phyloP scores from a whole-genome alignment of 2,329 filamentous ascomycete genomes.

The Colletotrichum phormii region DNA sequence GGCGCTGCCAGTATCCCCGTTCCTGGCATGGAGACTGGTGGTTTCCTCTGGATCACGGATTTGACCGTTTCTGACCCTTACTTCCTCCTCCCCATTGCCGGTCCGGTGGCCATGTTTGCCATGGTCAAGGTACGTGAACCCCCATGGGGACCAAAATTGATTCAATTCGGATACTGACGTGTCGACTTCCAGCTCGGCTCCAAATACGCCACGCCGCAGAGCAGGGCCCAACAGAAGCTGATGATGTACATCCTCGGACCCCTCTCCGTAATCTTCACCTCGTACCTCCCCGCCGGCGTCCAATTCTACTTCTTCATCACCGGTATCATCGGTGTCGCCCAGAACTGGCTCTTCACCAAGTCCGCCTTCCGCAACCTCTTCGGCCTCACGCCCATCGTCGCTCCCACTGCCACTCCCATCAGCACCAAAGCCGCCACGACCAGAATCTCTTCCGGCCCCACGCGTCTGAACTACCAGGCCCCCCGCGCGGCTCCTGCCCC shows the following conservation, averaged over 20 bases:
- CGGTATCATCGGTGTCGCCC: slow-evolving; percentile 45
- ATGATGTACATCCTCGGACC: slow-evolving; percentile 58
- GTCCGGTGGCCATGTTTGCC: slow-evolving; percentile 66
- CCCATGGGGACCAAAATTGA: background rate
- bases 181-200: slow-evolving; percentile 47
- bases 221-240: slow-evolving; percentile 49
- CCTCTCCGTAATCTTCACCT: slow-evolving; percentile 57
- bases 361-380: slow-evolving; percentile 52
- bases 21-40: slow-evolving; percentile 78
- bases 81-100: slow-evolving; percentile 76
- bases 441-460: slow-evolving; percentile 5
- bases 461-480: slow-evolving; percentile 46
- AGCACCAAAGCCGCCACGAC: slow-evolving; percentile 3
- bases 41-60: slow-evolving; percentile 82
- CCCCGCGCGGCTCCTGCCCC: slow-evolving; percentile 38
- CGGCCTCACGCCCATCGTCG: slow-evolving; percentile 43
- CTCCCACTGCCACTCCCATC: slow-evolving; percentile 34
- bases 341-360: slow-evolving; percentile 53
- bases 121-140: slow-evolving; percentile 62
- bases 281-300: slow-evolving; percentile 60
- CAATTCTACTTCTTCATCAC: slow-evolving; percentile 61
- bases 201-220: slow-evolving; percentile 45
- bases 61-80: slow-evolving; percentile 82
- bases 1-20: slow-evolving; percentile 84
- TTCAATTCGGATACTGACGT: slow-evolving; percentile 24